Evolutionary conservation across 352 stramenopile species (phyloP), one percentile per base, ranked within the genome.

Genomic region (Phytopythium delawarense): DNA sequence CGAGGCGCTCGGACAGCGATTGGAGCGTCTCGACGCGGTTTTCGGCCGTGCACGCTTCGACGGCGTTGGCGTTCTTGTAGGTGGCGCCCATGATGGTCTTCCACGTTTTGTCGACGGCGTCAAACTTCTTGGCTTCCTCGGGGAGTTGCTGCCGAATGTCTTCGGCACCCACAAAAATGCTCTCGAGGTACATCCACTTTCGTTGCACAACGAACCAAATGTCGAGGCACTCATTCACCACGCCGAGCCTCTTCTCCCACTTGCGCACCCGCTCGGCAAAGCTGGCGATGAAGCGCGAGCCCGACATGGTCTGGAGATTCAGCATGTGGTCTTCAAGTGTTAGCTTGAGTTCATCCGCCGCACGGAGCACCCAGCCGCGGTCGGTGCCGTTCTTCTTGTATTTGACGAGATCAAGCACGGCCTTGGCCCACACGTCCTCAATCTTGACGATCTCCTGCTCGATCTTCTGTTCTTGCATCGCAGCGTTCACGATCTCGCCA

Each of bases 171-270:
- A 98, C 87, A 58, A 98, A 98, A 66, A 98, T 98, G 60, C 84
- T 96, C 63, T 98, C 92, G 20, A 98, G 81, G 64, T 98, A 98
- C 91, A 98, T 97, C 92, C 92, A 98, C 72, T 98, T 97, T 35
- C 90, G 84, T 74, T 98, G 92, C 18, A 98, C 92, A 25, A 96
- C 80, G 57, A 96, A 98, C 91, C 91, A 98, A 61, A 97, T 80
- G 64, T 98, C 91, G 0, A 98, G 58, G 35, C 84, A 96, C 55
- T 98, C 92, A 63, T 94, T 96, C 49, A 98, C 89, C 8, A 94
- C 73, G 21, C 94, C 83, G 7, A 98, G 76, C 11, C 79, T 87
- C 56, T 94, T 95, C 60, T 98, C 92, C 92, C 92, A 98, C 61
- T 88, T 91, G 50, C 92, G 87, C 15, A 98, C 90, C 12, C 87